These are phyloP conservation scores for Vitis hybrid DNA, from an alignment of 177 flowering plant species.

Conservation along the genomic window DNA sequence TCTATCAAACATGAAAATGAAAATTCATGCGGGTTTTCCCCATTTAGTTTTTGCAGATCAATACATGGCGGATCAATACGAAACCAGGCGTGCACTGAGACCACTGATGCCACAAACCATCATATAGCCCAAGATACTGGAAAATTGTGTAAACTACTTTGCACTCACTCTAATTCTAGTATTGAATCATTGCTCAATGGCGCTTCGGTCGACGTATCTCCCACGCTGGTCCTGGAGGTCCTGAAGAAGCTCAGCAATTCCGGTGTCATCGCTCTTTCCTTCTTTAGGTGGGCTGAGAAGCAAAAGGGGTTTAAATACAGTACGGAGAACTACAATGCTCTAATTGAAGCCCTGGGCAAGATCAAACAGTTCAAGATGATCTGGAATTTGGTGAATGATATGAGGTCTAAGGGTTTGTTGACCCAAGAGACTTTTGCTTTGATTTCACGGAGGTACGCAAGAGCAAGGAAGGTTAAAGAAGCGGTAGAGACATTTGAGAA, in stretches of 20 bases:
- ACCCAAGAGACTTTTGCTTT: conserved; percentile 63
- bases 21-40: background rate
- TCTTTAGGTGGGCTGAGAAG: conserved; percentile 85
- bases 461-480: conserved; percentile 67
- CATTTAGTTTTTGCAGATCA: conserved; percentile 5
- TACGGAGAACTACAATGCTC: conserved; percentile 57
- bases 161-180: conserved; percentile 22
- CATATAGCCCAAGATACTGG: conserved; percentile 35
- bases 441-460: conserved; percentile 63
- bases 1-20: background rate
- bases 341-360: conserved; percentile 78
- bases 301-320: conserved; percentile 49
- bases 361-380: conserved; percentile 75
- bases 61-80: conserved; percentile 11
- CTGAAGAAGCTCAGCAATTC: conserved; percentile 72
- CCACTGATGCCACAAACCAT: background rate
- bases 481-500: conserved; percentile 63
- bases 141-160: conserved; percentile 48
- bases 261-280: conserved; percentile 57
- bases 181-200: conserved; percentile 34
- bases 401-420: conserved; percentile 57
- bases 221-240: conserved; percentile 57
- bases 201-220: conserved; percentile 35
- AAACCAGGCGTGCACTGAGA: conserved; percentile 6
- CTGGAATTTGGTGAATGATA: conserved; percentile 58